Base-by-base conservation (phyloP, 257 asterid species). In the Ilex asprella region DNA sequence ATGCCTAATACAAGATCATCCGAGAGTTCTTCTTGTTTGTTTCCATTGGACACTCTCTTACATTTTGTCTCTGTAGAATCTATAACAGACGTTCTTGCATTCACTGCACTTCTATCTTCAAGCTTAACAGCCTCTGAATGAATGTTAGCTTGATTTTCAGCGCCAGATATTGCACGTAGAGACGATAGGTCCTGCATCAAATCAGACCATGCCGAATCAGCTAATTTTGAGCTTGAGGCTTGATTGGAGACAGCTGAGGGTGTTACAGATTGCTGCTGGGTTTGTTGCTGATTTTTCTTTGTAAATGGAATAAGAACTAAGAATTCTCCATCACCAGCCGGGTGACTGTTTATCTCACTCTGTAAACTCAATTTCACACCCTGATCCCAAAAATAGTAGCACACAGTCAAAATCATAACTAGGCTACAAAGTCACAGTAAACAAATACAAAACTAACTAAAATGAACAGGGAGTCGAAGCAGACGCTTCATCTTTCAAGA, bases 161-260 rank as follows among this genome's bases (percentile, higher is more conserved):
- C 13, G 54, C 53, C 35, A 47, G 84, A 60, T 12, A 46, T 58
- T 16, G 65, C 77, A 35, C 59, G 75, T 59, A 71, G 69, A 69
- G 82, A 77, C 11, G 91, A 80, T 61, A 86, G 68, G 71, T 92
- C 94, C 75, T 78, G 77, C 89, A 77, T 82, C 85, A 86, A 59
- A 58, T 85, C 95, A 47, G 83, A 77, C 91, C 91, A 89, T 31
- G 86, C 82, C 56, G 94, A 80, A 47, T 86, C 91, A 30, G 90
- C 82, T 39, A 76, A 67, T 30, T 78, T 76, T 67, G 74, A 73
- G 52, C 71, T 75, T 55, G 76, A 39, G 57, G 68, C 73, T 58
- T 66, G 76, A 13, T 53, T 61, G 50, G 59, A 66, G 35, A 58
- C 59, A 16, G 69, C 16, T 13, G 82, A 58, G 31, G 52, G 57